Evolutionary conservation across 768 basidiomycete genomes (phyloP).

Genomic region (Suillus subalutaceus): DNA sequence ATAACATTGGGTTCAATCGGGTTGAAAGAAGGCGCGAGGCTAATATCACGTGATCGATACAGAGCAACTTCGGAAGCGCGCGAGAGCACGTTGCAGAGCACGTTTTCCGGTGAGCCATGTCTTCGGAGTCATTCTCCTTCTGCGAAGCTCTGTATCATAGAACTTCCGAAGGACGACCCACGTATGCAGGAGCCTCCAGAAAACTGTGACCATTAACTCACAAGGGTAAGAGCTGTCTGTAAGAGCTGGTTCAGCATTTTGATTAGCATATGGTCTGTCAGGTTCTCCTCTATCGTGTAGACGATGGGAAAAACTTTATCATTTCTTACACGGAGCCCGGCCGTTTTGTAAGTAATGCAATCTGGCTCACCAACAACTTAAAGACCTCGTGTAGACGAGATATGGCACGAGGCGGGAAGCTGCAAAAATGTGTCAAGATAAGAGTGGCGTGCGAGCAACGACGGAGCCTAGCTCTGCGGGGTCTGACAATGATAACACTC

Average conservation of each 20-base stretch:
- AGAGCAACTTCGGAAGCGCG: conserved; percentile 27
- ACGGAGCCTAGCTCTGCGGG: not conserved
- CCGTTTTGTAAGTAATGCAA: not conserved
- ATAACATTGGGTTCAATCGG: not conserved
- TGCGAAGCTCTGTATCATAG: not conserved
- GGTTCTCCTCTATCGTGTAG: not conserved
- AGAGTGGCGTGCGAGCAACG: conserved; percentile 7
- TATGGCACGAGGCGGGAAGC: conserved; percentile 18
- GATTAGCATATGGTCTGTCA: not conserved
- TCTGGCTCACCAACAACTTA: conserved; percentile 2
- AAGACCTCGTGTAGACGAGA: not conserved
- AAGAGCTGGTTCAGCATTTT: not conserved
- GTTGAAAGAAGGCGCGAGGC: conserved; percentile 6
- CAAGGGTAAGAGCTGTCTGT: not conserved
- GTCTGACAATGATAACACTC: not conserved
- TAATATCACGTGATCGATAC: conserved; percentile 24
- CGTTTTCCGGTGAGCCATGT: not conserved
- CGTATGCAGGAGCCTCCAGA: not conserved
- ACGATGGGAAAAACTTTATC: not conserved
- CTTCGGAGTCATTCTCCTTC: not conserved
- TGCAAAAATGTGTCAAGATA: conserved; percentile 14
- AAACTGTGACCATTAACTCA: not conserved
- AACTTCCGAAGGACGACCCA: not conserved
- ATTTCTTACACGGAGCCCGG: not conserved
- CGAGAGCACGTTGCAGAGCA: conserved; percentile 27